Evolutionary conservation across 2,329 filamentous ascomycete species (phyloP).

Genomic region (Magnaporthiopsis incrustans): DNA sequence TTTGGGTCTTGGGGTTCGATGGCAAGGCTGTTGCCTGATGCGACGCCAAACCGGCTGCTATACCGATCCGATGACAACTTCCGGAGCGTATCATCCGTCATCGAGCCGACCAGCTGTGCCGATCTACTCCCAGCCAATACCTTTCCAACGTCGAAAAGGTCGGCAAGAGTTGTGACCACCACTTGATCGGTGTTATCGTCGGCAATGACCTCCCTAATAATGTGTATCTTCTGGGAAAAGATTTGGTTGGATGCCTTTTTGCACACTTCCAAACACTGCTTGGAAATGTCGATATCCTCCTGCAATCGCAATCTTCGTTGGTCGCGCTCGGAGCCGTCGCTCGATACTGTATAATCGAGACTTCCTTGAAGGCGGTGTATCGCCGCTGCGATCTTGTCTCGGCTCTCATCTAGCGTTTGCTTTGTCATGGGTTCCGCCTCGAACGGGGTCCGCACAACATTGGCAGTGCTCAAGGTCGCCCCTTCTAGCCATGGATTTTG

Average conservation of each 20-base stretch:
- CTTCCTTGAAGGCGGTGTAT: constrained; percentile 27
- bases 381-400: constrained; percentile 16
- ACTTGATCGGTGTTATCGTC: constrained; percentile 30
- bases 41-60: constrained; percentile 3
- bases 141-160: constrained; percentile 32
- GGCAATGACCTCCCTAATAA: constrained; percentile 27
- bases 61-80: constrained; percentile 2
- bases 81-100: constrained; percentile 16
- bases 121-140: constrained; percentile 25
- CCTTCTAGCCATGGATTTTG: constrained; percentile 12
- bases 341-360: constrained; percentile 17
- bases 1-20: too few relatives aligned
- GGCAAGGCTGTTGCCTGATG: background rate
- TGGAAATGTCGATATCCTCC: constrained; percentile 23
- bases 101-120: constrained; percentile 28
- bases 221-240: constrained; percentile 24
- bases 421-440: constrained; percentile 9
- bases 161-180: constrained; percentile 31
- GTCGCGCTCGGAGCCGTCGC: constrained; percentile 15
- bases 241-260: constrained; percentile 24
- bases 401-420: constrained; percentile 22
- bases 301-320: constrained; percentile 22
- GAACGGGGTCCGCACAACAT: background rate
- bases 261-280: constrained; percentile 30
- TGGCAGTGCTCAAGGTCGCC: constrained; percentile 1